Conservation (phyloP, 1,139 yeast species). For the Magnusiomyces clavatus region DNA sequence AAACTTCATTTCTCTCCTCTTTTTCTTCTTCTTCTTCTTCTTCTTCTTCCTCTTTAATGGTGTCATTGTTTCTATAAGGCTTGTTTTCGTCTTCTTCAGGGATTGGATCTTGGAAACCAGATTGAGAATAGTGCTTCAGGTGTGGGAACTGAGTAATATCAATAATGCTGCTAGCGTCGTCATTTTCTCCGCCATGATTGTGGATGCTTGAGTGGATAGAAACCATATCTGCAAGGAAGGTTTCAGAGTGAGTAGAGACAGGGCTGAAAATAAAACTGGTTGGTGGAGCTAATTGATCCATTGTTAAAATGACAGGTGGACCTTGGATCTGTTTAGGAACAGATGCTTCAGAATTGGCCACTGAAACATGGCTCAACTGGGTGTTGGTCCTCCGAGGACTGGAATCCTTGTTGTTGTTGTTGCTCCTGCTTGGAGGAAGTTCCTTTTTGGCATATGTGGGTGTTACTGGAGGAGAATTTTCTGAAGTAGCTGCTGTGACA, state of each 20-base stretch:
- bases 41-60: too few species aligned
- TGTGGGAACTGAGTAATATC: slow-evolving; percentile 2
- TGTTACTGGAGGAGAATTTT: too few species aligned
- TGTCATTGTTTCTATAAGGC: too few species aligned
- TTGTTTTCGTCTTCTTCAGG: too few species aligned
- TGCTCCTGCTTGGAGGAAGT: too few species aligned
- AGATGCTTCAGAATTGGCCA: neutral
- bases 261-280: slow-evolving; percentile 4
- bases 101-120: slow-evolving; percentile 4
- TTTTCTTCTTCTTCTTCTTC: too few species aligned
- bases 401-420: neutral
- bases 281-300: neutral
- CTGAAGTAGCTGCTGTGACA: too few species aligned
- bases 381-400: neutral
- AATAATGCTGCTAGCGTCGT: slow-evolving; percentile 1
- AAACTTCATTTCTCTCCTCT: too few species aligned
- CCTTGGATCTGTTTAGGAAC: neutral
- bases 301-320: neutral
- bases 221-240: slow-evolving; percentile 4
- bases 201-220: neutral
- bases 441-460: too few species aligned
- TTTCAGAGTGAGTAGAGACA: slow-evolving; percentile 3
- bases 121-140: slow-evolving; percentile 2
- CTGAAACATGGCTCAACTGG: neutral
- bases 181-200: too few species aligned